These are phyloP conservation scores for Mycena leptocephala DNA, from an alignment of 768 basidiomycete genomes.

Conservation along the genomic window DNA sequence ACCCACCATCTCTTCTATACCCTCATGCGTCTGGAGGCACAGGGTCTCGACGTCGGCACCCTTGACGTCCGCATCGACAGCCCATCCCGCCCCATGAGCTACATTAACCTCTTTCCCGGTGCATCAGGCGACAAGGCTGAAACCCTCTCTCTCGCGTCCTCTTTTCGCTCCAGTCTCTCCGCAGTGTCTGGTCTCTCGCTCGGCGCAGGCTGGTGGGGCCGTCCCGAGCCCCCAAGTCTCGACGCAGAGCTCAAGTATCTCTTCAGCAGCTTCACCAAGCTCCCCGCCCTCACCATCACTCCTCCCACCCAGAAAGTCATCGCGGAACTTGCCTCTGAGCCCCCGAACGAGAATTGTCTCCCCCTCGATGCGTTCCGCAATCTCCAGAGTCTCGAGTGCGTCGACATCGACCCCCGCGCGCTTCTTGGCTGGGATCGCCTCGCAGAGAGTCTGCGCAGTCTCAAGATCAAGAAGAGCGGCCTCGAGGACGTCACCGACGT, in stretches of 20 bases:
- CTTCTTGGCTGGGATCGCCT: constrained; percentile 90
- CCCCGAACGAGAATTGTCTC: constrained; percentile 81
- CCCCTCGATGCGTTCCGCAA: constrained; percentile 92
- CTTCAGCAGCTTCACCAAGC: constrained; percentile 92
- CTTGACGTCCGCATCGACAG: constrained; percentile 84
- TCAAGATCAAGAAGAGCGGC: constrained; percentile 87
- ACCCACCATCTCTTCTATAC: constrained; percentile 91
- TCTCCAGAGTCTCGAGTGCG: constrained; percentile 80
- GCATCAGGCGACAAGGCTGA: constrained; percentile 74
- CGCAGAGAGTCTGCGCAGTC: constrained; percentile 76
- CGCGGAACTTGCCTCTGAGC: constrained; percentile 77
- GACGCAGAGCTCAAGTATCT: constrained; percentile 89
- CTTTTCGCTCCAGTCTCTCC: constrained; percentile 82
- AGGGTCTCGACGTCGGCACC: constrained; percentile 83
- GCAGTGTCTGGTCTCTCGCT: constrained; percentile 84
- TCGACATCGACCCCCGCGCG: constrained; percentile 87
- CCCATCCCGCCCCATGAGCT: constrained; percentile 85
- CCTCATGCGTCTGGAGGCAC: constrained; percentile 88
- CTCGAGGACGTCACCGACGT: constrained; percentile 87
- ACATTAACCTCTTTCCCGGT: constrained; percentile 71
- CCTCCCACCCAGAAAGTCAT: constrained; percentile 79
- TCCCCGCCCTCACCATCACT: constrained; percentile 83
- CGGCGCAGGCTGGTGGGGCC: constrained; percentile 82
- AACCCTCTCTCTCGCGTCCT: constrained; percentile 78
- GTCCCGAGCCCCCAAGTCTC: constrained; percentile 69